Conservation (phyloP, 2,329 filamentous ascomycete species). For the Dryadomyces sulphureus region DNA sequence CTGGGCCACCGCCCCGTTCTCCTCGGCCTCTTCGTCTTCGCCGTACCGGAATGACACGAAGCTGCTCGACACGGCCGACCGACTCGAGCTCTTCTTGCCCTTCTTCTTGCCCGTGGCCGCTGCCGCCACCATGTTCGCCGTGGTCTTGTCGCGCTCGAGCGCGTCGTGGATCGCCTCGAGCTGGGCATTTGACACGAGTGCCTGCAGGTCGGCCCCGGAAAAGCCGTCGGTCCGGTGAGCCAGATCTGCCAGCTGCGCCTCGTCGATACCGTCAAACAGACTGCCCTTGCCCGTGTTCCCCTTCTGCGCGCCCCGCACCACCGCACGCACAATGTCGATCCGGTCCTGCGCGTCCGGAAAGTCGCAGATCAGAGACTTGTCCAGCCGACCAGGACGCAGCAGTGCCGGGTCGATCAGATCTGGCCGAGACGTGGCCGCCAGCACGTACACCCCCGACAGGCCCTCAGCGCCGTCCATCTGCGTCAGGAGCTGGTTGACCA, state of each 20-base stretch:
- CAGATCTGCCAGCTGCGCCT: constrained; percentile 46
- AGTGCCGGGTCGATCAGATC: constrained; percentile 93
- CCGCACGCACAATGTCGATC: constrained; percentile 71
- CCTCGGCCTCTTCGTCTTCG: constrained; percentile 30
- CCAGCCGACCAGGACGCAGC: constrained; percentile 76
- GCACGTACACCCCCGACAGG: constrained; percentile 83
- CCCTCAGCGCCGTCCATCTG: constrained; percentile 99
- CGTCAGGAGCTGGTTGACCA: constrained; percentile 94
- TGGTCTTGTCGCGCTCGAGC: constrained; percentile 40
- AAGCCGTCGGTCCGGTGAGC: constrained; percentile 75
- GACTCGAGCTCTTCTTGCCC: background rate
- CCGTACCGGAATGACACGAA: constrained; percentile 82
- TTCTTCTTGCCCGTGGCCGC: background rate
- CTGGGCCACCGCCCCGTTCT: constrained; percentile 12
- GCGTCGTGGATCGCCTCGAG: constrained; percentile 94
- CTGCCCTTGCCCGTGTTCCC: background rate
- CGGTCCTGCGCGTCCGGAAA: constrained; percentile 70
- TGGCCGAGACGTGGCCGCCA: constrained; percentile 84
- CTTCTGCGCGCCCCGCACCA: constrained; percentile 37
- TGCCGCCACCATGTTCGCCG: background rate
- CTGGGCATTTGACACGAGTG: constrained; percentile 89
- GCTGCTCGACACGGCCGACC: constrained; percentile 18
- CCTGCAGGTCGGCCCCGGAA: constrained; percentile 87
- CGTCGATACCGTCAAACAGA: background rate
- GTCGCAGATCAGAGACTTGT: constrained; percentile 86